Conservation (phyloP, 192 early-diverging fungal genomes). For the Mortierella hygrophila region DNA sequence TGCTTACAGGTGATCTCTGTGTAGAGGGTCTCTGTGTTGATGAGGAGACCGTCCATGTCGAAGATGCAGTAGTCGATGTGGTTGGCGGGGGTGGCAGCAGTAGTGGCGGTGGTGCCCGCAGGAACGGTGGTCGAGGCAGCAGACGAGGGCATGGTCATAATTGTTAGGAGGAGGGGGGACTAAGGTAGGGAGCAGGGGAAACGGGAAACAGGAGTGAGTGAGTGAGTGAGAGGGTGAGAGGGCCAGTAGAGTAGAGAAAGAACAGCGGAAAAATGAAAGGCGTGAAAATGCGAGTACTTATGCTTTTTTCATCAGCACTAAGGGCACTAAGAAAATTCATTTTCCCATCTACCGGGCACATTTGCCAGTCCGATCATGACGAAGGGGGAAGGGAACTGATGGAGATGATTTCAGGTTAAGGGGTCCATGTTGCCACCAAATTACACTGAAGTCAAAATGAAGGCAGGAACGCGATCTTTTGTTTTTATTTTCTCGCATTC, state of each 20-base stretch:
- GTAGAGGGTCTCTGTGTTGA: constrained; percentile 93
- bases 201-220: neutral
- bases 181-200: neutral
- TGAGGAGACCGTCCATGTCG: constrained; percentile 86
- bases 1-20: constrained; percentile 83
- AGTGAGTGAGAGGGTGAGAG: neutral
- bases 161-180: neutral
- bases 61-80: constrained; percentile 78
- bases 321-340: neutral
- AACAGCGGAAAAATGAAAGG: neutral
- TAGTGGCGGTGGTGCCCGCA: neutral
- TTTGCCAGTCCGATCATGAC: neutral
- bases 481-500: neutral
- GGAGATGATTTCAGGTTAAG: neutral
- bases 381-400: no score
- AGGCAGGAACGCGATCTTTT: neutral
- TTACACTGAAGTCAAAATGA: neutral
- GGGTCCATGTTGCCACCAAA: constrained; percentile 5
- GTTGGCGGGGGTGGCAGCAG: constrained; percentile 13
- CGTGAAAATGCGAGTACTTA: no score
- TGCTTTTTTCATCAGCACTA: neutral
- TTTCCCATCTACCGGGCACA: neutral
- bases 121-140: neutral
- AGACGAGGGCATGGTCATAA: constrained; percentile 21
- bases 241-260: neutral